Evolutionary conservation across 345 rosid genomes (phyloP).

Genomic region (Sonneratia alba): DNA sequence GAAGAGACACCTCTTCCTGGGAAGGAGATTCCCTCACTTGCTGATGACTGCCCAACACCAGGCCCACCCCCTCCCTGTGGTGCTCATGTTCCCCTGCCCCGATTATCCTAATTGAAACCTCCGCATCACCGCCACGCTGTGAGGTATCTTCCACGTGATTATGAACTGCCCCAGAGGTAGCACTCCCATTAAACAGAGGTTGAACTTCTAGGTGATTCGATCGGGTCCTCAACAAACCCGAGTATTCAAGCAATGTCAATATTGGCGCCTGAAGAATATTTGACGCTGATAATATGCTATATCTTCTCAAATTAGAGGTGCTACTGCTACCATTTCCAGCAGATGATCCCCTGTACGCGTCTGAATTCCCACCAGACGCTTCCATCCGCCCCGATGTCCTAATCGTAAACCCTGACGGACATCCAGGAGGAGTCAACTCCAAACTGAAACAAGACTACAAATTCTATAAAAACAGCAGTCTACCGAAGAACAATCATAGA

Average conservation of each 20-base stretch:
- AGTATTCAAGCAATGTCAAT: slow-evolving; percentile 79
- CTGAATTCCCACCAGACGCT: slow-evolving; percentile 54
- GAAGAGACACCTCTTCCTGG: slow-evolving; percentile 27
- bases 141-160: slow-evolving; percentile 38
- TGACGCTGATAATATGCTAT: slow-evolving; percentile 61
- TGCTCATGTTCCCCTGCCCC: slow-evolving; percentile 73
- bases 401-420: slow-evolving; percentile 36
- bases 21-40: slow-evolving; percentile 31
- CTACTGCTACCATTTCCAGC: slow-evolving; percentile 14
- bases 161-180: slow-evolving; percentile 12
- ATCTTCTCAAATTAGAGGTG: slow-evolving; percentile 41
- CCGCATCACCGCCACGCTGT: slow-evolving; percentile 33
- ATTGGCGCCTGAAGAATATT: slow-evolving; percentile 85
- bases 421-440: slow-evolving; percentile 7
- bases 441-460: slow-evolving; percentile 13
- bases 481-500: neutral
- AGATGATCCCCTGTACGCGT: slow-evolving; percentile 53
- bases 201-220: slow-evolving; percentile 47
- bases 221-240: slow-evolving; percentile 67
- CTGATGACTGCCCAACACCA: slow-evolving; percentile 48
- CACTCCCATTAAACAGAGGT: slow-evolving; percentile 25
- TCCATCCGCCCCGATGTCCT: slow-evolving; percentile 60
- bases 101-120: slow-evolving; percentile 90
- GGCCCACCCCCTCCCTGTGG: slow-evolving; percentile 36
- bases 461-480: slow-evolving; percentile 7